Evolutionary conservation across 148 eudicot genomes (phyloP).

Genomic region (Chenopodium berlandieri): DNA sequence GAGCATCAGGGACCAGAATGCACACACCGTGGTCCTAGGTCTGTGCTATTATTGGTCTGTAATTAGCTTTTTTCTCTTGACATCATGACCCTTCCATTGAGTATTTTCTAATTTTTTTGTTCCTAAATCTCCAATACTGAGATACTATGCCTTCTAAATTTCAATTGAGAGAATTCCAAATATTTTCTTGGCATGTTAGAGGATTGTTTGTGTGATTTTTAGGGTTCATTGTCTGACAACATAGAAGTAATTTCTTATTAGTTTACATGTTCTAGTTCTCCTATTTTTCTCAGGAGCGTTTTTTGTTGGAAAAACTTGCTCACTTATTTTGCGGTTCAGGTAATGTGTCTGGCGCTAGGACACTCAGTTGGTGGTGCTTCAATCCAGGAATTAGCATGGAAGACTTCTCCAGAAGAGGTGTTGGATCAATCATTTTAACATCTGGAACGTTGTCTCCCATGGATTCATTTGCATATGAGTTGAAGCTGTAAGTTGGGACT

Average conservation of each 20-base stretch:
- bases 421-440: constrained; percentile 93
- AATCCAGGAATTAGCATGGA: constrained; percentile 97
- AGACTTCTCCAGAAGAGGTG: constrained; percentile 68
- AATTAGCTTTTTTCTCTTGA: neutral
- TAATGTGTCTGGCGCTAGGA: constrained; percentile 66
- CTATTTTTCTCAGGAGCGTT: neutral
- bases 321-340: constrained; percentile 45
- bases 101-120: no score
- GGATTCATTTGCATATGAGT: constrained; percentile 96
- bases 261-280: neutral
- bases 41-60: neutral
- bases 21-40: no score
- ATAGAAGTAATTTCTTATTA: neutral
- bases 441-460: constrained; percentile 97
- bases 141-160: neutral
- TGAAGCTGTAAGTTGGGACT: constrained; percentile 68
- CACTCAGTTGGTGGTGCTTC: constrained; percentile 99
- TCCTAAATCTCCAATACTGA: neutral
- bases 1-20: no score
- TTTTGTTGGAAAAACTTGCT: neutral
- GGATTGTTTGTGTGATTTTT: neutral
- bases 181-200: no score
- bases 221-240: neutral
- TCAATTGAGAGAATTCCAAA: neutral
- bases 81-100: neutral